Evolutionary conservation across 805 yeast genomes (phyloP).

Genomic region (Cyberlindnera lachancei): DNA sequence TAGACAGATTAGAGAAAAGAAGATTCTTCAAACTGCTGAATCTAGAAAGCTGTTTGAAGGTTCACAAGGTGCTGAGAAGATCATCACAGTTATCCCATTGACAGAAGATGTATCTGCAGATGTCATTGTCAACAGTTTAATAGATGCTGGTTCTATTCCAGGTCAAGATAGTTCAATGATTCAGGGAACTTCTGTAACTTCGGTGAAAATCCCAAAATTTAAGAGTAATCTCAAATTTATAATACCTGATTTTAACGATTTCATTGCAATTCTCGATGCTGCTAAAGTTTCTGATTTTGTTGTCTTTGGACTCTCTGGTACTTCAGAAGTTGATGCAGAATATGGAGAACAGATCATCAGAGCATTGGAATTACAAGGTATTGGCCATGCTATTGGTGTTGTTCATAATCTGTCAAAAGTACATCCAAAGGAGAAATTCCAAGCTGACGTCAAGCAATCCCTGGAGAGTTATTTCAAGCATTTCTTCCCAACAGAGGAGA

Average conservation of each 20-base stretch:
- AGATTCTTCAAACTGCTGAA: constrained; percentile 52
- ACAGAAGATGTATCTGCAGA: constrained; percentile 59
- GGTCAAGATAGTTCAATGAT: constrained; percentile 25
- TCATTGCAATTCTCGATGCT: constrained; percentile 71
- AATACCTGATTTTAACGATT: constrained; percentile 61
- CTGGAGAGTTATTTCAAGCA: constrained; percentile 60
- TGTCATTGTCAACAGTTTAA: constrained; percentile 45
- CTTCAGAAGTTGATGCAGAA: constrained; percentile 67
- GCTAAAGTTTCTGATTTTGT: constrained; percentile 87
- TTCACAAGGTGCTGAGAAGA: constrained; percentile 69
- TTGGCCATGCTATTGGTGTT: constrained; percentile 72
- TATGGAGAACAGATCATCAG: constrained; percentile 87
- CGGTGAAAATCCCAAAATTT: constrained; percentile 53
- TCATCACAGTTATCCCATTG: constrained; percentile 73
- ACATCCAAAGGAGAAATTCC: constrained; percentile 70
- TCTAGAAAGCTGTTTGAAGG: constrained; percentile 75
- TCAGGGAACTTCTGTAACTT: constrained; percentile 41
- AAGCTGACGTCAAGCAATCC: constrained; percentile 59
- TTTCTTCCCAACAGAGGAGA: constrained; percentile 76
- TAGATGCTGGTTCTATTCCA: constrained; percentile 31
- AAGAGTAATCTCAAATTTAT: constrained; percentile 66
- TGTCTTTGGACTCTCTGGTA: constrained; percentile 82
- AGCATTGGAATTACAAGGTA: constrained; percentile 88
- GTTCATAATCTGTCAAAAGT: constrained; percentile 63
- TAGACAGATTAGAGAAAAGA: constrained; percentile 68